Conservation (phyloP, 2,329 filamentous ascomycete species). For the Nannizzia gypsea region DNA sequence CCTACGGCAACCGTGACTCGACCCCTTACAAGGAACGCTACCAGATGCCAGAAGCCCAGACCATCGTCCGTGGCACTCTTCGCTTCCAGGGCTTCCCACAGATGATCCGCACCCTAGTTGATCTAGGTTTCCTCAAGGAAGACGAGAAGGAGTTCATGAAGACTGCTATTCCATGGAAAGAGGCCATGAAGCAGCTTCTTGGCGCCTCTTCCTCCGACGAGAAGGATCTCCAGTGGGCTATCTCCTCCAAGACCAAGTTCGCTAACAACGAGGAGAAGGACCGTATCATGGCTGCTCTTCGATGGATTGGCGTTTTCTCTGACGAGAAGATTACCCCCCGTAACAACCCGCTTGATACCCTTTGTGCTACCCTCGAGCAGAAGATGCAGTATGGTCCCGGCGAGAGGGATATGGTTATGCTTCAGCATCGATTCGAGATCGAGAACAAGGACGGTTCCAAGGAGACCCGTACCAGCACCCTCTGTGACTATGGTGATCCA, state of each 20-base stretch:
- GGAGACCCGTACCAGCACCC: slow-evolving; percentile 68
- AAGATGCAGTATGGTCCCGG: slow-evolving; percentile 80
- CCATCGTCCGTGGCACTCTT: slow-evolving; percentile 71
- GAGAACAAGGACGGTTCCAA: slow-evolving; percentile 67
- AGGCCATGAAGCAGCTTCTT: slow-evolving; percentile 68
- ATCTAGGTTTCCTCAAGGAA: slow-evolving; percentile 79
- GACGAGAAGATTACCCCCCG: slow-evolving; percentile 56
- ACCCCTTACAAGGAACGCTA: slow-evolving; percentile 81
- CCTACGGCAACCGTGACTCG: slow-evolving; percentile 86
- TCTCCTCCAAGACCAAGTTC: slow-evolving; percentile 66
- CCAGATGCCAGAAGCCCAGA: slow-evolving; percentile 81
- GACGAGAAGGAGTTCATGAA: slow-evolving; percentile 54
- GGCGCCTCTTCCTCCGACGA: slow-evolving; percentile 54
- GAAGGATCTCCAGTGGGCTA: slow-evolving; percentile 59
- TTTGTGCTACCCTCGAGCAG: slow-evolving; percentile 76
- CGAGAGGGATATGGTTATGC: slow-evolving; percentile 72
- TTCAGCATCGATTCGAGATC: slow-evolving; percentile 57
- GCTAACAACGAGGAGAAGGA: slow-evolving; percentile 54
- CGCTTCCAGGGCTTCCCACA: slow-evolving; percentile 83
- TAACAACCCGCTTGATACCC: slow-evolving; percentile 76
- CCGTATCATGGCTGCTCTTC: slow-evolving; percentile 58
- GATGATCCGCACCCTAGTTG: slow-evolving; percentile 76
- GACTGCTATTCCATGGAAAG: slow-evolving; percentile 63
- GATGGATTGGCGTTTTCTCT: slow-evolving; percentile 59
- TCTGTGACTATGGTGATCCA: slow-evolving; percentile 70